Base-by-base conservation (phyloP, 1,139 yeast species). In the Fermentozyma sake region DNA sequence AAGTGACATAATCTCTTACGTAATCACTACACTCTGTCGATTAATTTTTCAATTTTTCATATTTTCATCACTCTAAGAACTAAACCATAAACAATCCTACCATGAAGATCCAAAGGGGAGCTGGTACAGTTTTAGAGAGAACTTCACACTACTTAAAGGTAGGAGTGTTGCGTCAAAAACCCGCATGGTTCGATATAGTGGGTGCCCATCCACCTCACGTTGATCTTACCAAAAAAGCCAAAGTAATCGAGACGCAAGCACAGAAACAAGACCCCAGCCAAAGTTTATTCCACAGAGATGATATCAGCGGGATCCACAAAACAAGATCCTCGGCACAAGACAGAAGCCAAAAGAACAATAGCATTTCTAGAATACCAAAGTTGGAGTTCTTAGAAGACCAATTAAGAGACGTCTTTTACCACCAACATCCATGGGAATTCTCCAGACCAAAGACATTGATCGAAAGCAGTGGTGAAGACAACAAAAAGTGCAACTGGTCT, bases 371-470 rank as follows among this genome's bases (percentile, higher is more conserved):
- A 36, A 71, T 86, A 5, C 79, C 81, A 26, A 74, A 76, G 41
- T 66, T 91, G 45, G 59, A 58, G 34, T 87, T 76, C 48, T 62
- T 82, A 29, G 97, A 91, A 56, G 98, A 91, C 56, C 75, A 78
- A 44, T 61, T 91, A 43, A 76, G 98, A 61, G 68, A 72, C 29
- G 65, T 83, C 16, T 91, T 91, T 49, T 91, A 80, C 56, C 78
- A 76, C 35, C 96, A 89, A 52, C 99, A 91, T 55, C 98, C 99
- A 8, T 91, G 98, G 98, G 99, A 91, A 58, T 66, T 89, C 34
- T 84, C 98, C 3, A 75, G 95, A 42, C 96, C 98, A n/a, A 85
- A 85, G 51, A 69, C 77, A 17, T 60, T 91, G 41, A 71, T 87
- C 26, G 99, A 93, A 57, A 82, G 77, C 46, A 61, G 67, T 12